Evolutionary conservation across 1,284 basidiomycete species (phyloP).

Genomic region (Puccinia novopanici): DNA sequence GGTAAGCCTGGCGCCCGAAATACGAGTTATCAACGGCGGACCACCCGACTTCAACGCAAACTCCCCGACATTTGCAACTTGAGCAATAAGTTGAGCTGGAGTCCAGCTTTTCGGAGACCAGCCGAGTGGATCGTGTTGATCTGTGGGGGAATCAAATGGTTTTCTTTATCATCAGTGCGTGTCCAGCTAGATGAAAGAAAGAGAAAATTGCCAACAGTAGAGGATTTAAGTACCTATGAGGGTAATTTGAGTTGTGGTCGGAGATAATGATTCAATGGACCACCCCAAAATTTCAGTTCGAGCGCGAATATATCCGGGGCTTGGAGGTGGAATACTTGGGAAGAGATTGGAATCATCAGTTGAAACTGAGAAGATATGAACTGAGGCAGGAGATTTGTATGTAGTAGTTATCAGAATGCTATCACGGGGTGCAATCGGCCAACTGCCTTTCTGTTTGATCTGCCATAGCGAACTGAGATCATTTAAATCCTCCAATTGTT

Average conservation of each 20-base stretch:
- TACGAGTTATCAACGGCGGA: conserved; percentile 81
- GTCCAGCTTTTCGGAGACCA: conserved; percentile 95
- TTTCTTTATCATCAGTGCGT: background rate
- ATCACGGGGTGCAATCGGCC: conserved; percentile 91
- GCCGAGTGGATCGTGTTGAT: conserved; percentile 95
- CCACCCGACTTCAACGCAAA: conserved; percentile 93
- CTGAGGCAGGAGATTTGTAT: conserved; percentile 92
- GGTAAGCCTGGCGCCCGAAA: conserved; percentile 74
- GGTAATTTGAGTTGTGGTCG: conserved; percentile 89
- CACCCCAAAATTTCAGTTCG: conserved; percentile 95
- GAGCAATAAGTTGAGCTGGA: conserved; percentile 74
- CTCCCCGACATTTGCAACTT: conserved; percentile 84
- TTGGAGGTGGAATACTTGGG: conserved; percentile 71
- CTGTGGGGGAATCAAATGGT: conserved; percentile 58
- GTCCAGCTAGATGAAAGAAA: background rate
- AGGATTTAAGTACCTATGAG: conserved; percentile 64
- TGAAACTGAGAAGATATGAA: conserved; percentile 95
- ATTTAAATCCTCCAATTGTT: conserved; percentile 83
- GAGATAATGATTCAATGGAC: conserved; percentile 93
- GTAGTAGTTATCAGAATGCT: conserved; percentile 87
- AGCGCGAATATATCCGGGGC: conserved; percentile 79
- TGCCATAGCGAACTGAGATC: conserved; percentile 91
- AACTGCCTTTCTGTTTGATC: conserved; percentile 80
- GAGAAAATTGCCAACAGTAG: background rate
- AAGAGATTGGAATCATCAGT: conserved; percentile 85